A percentile compares a stretch with the other conserved stretches of the same genome.
phyloP scores from a whole-genome alignment of 331 rosid genomes.

The Rosa hybrid region DNA sequence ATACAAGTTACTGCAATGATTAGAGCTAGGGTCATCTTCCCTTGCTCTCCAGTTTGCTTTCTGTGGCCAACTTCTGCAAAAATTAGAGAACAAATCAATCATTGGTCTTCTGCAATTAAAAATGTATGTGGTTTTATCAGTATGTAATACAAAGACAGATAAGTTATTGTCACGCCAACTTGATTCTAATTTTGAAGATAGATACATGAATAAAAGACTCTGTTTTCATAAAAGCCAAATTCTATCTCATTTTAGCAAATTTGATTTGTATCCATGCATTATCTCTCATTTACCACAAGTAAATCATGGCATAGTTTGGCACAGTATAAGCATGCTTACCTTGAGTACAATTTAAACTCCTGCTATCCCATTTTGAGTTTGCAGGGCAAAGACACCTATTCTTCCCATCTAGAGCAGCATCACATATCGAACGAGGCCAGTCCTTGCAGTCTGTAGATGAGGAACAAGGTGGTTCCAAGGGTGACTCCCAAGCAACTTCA shows the following conservation, averaged over 20 bases:
- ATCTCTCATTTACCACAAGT: not conserved
- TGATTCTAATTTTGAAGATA: not conserved
- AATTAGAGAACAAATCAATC: not conserved
- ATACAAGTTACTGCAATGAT: slow-evolving; percentile 13
- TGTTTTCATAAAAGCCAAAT: not conserved
- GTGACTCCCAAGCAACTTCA: slow-evolving; percentile 53
- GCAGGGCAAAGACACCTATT: slow-evolving; percentile 55
- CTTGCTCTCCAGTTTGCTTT: slow-evolving; percentile 29
- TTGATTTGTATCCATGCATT: not conserved
- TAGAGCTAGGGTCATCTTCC: slow-evolving; percentile 40
- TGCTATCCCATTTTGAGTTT: slow-evolving; percentile 54
- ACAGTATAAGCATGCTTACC: slow-evolving; percentile 24
- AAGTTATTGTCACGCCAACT: not conserved
- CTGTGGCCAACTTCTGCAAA: slow-evolving; percentile 36
- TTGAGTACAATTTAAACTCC: slow-evolving; percentile 29
- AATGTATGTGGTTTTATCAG: not conserved
- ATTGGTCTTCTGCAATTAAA: not conserved
- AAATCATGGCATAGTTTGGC: not conserved
- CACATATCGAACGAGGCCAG: slow-evolving; percentile 67
- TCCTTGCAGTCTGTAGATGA: slow-evolving; percentile 56
- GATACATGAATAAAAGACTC: not conserved
- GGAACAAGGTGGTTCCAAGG: slow-evolving; percentile 55
- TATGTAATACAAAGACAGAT: no score
- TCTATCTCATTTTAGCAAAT: not conserved
- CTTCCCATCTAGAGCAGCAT: slow-evolving; percentile 41